Evolutionary conservation across 495 filamentous ascomycete species (phyloP).

Genomic region (Neurospora sp.): DNA sequence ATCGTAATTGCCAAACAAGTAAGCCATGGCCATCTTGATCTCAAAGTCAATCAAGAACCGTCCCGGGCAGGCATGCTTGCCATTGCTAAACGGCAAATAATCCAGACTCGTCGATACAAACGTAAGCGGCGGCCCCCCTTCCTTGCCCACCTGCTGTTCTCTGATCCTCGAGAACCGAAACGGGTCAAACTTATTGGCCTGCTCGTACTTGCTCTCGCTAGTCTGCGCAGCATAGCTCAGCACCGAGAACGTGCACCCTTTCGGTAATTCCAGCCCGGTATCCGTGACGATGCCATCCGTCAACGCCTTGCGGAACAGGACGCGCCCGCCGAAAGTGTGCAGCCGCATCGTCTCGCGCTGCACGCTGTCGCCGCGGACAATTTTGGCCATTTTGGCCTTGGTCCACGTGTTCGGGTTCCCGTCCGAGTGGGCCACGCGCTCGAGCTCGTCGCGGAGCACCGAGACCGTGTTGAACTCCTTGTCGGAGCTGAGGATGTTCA

Average conservation of each 20-base stretch:
- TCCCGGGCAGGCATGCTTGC: conserved; percentile 35
- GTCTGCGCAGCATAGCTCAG: conserved; percentile 21
- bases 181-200: conserved; percentile 15
- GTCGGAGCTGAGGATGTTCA: conserved; percentile 22
- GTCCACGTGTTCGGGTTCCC: conserved; percentile 17
- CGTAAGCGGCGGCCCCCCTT: conserved; percentile 1
- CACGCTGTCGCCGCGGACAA: conserved; percentile 29
- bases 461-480: conserved; percentile 27
- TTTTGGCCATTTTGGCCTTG: conserved; percentile 20
- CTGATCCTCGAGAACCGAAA: conserved; percentile 17
- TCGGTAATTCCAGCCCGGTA: conserved; percentile 25
- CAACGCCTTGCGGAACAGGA: conserved; percentile 23
- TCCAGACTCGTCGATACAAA: conserved; percentile 8
- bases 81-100: conserved; percentile 32
- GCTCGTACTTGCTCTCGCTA: conserved; percentile 21
- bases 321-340: conserved; percentile 24
- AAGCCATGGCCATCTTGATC: conserved; percentile 30
- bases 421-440: conserved; percentile 1
- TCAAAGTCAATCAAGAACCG: conserved; percentile 32
- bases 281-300: conserved; percentile 14
- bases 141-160: conserved; percentile 3
- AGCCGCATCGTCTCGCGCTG: conserved; percentile 31
- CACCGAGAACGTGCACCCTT: conserved; percentile 17
- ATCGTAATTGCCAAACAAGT: conserved; percentile 33
- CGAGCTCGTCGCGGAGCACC: conserved; percentile 23